Evolutionary conservation across 345 rosid species (phyloP), one percentile per base, ranked within the genome.

Genomic region (Pelargonium nanum): DNA sequence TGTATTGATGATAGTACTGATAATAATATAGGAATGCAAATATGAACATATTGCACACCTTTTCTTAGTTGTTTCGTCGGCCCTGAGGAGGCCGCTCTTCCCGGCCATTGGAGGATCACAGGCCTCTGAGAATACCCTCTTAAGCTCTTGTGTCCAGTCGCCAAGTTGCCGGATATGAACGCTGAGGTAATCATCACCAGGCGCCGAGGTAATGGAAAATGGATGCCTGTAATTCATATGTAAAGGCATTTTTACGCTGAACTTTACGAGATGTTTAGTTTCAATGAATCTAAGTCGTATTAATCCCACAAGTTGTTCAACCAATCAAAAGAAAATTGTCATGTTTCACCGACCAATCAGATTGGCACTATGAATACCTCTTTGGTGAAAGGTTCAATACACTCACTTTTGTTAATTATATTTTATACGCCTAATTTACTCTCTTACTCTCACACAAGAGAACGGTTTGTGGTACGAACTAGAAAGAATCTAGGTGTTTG

Each of bases 111-210:
- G 22, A 55, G 57, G 26, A 6, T 25, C 19, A 8, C 40, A 54
- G 17, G 75, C 88, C 83, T 80, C 82, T 65, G 77, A 79, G 65
- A 83, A 78, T 59, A 78, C 72, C 57, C 76, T 45, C 19, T 77
- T 63, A 22, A 81, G 57, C 56, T 75, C 73, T 59, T 71, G 77
- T 58, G 82, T 83, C 88, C 88, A 83, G 56, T 83, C 88, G 22
- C 88, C 88, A 1, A 80, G 79, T 21, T 66, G 57, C 72, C 80
- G 77, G n/a, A 83, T 65, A 55, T 83, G 88, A 28, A 83, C 79
- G 50, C 83, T 75, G n/a, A 80, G 48, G 71, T 63, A 66, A 53
- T 75, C 80, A 53, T 83, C 83, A 21, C 59, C 64, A 13, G 82
- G 82, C 26, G 79, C 82, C 19, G 80, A 78, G 59, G 85, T 78